phyloP scores from a whole-genome alignment of 129 eudicot genomes.

The Chrysanthemum makinoi region DNA sequence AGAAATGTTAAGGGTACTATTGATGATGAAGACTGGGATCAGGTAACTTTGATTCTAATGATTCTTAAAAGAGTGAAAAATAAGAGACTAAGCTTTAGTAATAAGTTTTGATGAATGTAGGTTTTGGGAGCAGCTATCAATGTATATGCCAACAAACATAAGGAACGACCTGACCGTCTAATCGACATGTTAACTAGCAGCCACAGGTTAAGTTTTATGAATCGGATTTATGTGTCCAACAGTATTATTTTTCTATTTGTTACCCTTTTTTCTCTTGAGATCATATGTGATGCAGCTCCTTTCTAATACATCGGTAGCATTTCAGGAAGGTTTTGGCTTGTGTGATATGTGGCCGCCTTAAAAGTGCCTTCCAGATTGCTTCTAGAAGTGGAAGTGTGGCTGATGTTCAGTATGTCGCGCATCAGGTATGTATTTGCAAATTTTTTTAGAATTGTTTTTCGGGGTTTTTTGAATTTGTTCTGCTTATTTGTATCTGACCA shows the following conservation, averaged over 20 bases:
- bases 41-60: conserved; percentile 41
- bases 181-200: conserved; percentile 97
- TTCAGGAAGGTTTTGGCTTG: conserved; percentile 99
- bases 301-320: conserved; percentile 20
- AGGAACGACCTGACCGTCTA: conserved; percentile 99
- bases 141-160: conserved; percentile 97
- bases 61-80: not conserved
- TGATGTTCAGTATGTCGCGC: conserved; percentile 99
- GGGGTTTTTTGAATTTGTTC: not conserved
- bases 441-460: not conserved
- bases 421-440: conserved; percentile 58
- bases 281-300: not conserved
- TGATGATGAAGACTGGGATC: conserved; percentile 97
- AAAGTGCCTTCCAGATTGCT: conserved; percentile 98
- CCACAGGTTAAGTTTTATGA: conserved; percentile 61
- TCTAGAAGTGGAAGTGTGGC: conserved; percentile 98
- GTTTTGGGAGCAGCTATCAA: conserved; percentile 98
- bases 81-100: not conserved
- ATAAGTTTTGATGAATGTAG: conserved; percentile 37
- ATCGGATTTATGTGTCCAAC: no score
- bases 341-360: conserved; percentile 98
- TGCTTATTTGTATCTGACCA: no score
- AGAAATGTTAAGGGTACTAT: conserved; percentile 92
- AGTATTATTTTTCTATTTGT: not conserved
- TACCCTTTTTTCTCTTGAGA: not conserved